These are phyloP conservation scores for Hyphodiscus hymeniophilus DNA, from an alignment of 495 filamentous ascomycete genomes.

Conservation along the genomic window DNA sequence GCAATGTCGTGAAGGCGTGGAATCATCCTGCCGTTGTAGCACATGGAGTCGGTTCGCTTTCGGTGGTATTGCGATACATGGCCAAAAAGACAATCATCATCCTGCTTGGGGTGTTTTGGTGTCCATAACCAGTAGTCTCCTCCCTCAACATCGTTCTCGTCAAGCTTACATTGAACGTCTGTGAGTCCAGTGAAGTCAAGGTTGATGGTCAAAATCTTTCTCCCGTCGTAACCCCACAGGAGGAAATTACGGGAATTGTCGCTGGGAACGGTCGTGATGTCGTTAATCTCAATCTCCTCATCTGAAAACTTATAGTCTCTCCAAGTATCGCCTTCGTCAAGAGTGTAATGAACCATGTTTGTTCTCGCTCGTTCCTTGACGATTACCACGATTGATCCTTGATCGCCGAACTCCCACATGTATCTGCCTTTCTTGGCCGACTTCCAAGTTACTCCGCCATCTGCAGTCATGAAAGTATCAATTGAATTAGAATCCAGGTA, in stretches of 20 bases:
- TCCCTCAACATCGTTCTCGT: constrained; percentile 50
- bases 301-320: constrained; percentile 62
- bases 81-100: constrained; percentile 82
- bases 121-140: constrained; percentile 77
- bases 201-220: constrained; percentile 57
- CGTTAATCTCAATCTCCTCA: constrained; percentile 55
- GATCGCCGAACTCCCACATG: constrained; percentile 91
- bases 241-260: constrained; percentile 86
- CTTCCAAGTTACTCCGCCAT: constrained; percentile 86
- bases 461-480: constrained; percentile 79
- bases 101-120: constrained; percentile 67
- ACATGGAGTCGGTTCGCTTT: constrained; percentile 64
- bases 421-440: constrained; percentile 75
- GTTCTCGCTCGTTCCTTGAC: constrained; percentile 54
- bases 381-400: constrained; percentile 85
- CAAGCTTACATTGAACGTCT: constrained; percentile 56
- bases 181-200: constrained; percentile 80
- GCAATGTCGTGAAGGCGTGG: constrained; percentile 57
- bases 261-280: constrained; percentile 81
- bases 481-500: constrained; percentile 53
- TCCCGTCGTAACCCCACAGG: constrained; percentile 65
- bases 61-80: constrained; percentile 85
- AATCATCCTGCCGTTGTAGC: constrained; percentile 68
- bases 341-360: constrained; percentile 62
- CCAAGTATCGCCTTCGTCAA: constrained; percentile 76